Base-by-base conservation (phyloP, 441 rosid species). In the Lepidium campestre region DNA sequence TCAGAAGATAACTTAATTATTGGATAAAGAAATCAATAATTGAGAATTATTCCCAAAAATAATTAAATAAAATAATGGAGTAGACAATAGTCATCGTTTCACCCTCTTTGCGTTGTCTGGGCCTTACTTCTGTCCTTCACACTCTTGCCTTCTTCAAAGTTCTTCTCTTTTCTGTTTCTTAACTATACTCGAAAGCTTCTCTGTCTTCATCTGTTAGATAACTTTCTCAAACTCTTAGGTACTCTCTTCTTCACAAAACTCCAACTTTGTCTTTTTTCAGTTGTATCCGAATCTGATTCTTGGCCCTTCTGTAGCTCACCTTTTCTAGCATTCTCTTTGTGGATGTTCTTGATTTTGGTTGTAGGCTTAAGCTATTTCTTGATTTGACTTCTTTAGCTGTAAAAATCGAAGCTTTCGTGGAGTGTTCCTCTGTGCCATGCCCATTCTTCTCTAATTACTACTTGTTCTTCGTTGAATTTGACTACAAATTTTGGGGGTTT, bases 31-130 rank as follows among this genome's bases (percentile, higher is more conserved):
- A 34, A 6, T 12, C 44, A 71, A 56, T 71, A 71, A 63, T 29
- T 36, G 42, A 7, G 40, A 40, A 35, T 34, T 10, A 65, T 58
- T 66, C 31, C 1, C 0, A 15, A 27, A 29, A 65, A 32, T 13
- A 73, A 50, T 34, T 13, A 4, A 23, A 64, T 57, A 57, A 37
- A 42, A 27, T 50, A 15, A 40, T 25, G 49, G n/a, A 45, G 15
- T 13, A 66, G 68, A 73, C 77, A 59, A 65, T 50, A 66, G 68
- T 59, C 72, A 66, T 66, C 49, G 62, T 13, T 53, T 72, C 67
- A 72, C 50, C 67, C 25, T 59, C 67, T 72, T 66, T 58, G 72
- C 57, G 68, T 72, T 66, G 72, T 72, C 72, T 72, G 72, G 72
- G 57, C 68, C 72, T 73, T 73, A 27, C 63, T 36, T 59, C 52